Conservation (phyloP, 257 asterid genomes). For the Solanum habrochaites region DNA sequence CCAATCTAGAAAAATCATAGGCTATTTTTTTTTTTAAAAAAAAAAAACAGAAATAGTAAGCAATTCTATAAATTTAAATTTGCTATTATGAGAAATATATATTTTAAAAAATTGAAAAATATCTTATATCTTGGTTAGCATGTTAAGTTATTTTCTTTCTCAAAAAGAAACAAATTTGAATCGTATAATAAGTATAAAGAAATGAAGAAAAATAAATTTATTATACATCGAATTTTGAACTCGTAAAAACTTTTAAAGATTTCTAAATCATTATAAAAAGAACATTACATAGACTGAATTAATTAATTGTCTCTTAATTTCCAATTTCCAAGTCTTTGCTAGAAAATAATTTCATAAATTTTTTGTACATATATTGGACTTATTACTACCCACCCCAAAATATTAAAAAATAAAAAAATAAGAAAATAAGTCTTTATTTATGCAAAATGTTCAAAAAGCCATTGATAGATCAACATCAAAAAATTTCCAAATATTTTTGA, state of each 20-base stretch:
- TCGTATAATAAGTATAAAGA: neutral
- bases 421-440: neutral
- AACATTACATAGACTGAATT: neutral
- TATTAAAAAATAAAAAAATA: neutral
- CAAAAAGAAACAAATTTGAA: neutral
- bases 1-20: neutral
- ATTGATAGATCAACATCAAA: neutral
- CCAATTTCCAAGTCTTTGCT: neutral
- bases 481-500: neutral
- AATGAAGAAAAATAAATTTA: fast-evolving
- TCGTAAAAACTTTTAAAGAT: neutral
- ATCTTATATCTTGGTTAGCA: neutral
- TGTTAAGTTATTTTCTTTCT: neutral
- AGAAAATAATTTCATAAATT: neutral
- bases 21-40: neutral
- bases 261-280: neutral
- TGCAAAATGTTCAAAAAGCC: neutral
- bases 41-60: neutral
- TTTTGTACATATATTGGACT: neutral
- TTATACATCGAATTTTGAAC: neutral
- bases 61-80: neutral
- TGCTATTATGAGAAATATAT: neutral
- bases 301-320: neutral
- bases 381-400: neutral
- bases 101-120: neutral